Conservation (phyloP, 2,329 filamentous ascomycete genomes). For the Seiridium unicorne region DNA sequence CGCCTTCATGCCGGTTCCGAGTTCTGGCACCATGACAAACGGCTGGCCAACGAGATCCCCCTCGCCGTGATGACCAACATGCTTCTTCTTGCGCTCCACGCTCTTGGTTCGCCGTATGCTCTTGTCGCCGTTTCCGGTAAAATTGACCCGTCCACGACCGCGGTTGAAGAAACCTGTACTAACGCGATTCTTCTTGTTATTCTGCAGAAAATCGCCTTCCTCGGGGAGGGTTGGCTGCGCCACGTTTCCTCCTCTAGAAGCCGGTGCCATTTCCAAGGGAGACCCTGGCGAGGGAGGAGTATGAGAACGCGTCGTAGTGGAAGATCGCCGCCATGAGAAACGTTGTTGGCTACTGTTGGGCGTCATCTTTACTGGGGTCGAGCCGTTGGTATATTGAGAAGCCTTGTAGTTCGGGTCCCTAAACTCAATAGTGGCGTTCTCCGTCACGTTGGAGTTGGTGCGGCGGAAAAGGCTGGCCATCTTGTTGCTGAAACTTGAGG, state of each 20-base stretch:
- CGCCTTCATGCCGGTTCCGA: constrained; percentile 74
- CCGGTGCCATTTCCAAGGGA: constrained; percentile 20
- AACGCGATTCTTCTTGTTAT: constrained; percentile 48
- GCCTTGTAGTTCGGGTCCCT: constrained; percentile 22
- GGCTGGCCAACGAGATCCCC: constrained; percentile 33
- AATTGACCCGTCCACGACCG: constrained; percentile 45
- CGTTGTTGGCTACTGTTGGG: constrained; percentile 22
- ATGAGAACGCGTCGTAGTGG: constrained; percentile 27
- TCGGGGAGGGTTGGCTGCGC: constrained; percentile 33
- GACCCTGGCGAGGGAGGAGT: constrained; percentile 32
- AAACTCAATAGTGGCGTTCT: constrained; percentile 19
- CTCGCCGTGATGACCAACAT: constrained; percentile 12
- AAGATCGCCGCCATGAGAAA: constrained; percentile 29
- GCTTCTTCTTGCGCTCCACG: constrained; percentile 26
- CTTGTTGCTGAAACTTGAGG: background rate
- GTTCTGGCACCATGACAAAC: constrained; percentile 63
- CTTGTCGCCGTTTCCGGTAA: constrained; percentile 27
- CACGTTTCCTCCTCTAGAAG: constrained; percentile 17
- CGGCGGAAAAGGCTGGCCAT: constrained; percentile 14
- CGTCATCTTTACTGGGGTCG: constrained; percentile 18
- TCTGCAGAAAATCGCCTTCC: constrained; percentile 42
- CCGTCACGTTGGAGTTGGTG: constrained; percentile 23
- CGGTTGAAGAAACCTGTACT: constrained; percentile 47
- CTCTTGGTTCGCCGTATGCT: constrained; percentile 23
- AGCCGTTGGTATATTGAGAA: constrained; percentile 18